These are phyloP conservation scores for Colletotrichum ledebouriae DNA, from an alignment of 2,329 filamentous ascomycete genomes.

Conservation along the genomic window DNA sequence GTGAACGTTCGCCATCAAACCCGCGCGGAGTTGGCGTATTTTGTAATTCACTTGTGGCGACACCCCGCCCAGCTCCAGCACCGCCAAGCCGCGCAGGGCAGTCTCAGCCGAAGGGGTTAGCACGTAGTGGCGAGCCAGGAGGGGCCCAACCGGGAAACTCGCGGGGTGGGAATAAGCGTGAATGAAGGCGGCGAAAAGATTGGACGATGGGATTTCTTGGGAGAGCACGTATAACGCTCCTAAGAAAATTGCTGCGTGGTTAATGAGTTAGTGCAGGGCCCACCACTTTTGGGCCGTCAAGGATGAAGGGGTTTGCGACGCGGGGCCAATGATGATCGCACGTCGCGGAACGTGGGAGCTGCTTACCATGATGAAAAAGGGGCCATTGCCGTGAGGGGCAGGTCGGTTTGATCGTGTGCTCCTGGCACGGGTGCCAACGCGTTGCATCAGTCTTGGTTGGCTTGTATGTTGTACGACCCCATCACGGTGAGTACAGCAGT, in stretches of 20 bases:
- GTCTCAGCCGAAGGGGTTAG: slow-evolving; percentile 13
- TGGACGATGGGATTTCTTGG: slow-evolving; percentile 20
- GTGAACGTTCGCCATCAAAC: neutral
- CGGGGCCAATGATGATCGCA: slow-evolving; percentile 14
- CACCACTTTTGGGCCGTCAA: neutral
- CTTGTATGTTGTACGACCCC: too few species aligned
- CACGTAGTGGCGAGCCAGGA: slow-evolving; percentile 24
- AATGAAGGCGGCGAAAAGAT: slow-evolving; percentile 9
- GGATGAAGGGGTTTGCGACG: neutral
- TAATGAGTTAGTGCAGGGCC: slow-evolving; percentile 20
- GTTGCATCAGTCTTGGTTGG: too few species aligned
- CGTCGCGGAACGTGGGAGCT: slow-evolving; percentile 20
- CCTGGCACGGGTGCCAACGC: too few species aligned
- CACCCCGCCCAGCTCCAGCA: neutral
- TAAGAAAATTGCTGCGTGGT: neutral
- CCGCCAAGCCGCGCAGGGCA: slow-evolving; percentile 4
- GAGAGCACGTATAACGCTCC: slow-evolving; percentile 11
- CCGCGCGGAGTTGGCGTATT: slow-evolving; percentile 8
- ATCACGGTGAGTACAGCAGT: too few species aligned
- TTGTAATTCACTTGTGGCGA: slow-evolving; percentile 27
- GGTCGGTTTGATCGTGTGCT: neutral
- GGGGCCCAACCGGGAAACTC: neutral
- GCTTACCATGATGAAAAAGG: neutral
- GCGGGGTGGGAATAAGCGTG: slow-evolving; percentile 6
- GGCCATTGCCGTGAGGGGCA: neutral